These are phyloP conservation scores for Domatiomyces globalis DNA, from an alignment of 2,329 filamentous ascomycete genomes.

Conservation along the genomic window DNA sequence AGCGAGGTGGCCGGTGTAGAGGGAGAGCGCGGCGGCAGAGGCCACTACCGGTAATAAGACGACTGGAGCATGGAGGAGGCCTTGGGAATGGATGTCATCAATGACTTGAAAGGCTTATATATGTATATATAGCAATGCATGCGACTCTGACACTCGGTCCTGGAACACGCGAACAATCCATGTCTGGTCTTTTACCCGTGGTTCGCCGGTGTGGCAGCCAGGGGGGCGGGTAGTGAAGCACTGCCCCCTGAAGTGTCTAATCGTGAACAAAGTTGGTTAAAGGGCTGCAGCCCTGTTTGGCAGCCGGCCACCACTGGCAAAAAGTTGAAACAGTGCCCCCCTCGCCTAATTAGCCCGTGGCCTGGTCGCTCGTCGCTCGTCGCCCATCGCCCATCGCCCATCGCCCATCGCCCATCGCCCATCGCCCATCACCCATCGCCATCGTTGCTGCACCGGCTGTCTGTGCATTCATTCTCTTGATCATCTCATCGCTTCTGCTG, in stretches of 20 bases:
- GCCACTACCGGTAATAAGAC: too few relatives aligned
- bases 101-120: neutral
- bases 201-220: neutral
- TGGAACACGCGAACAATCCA: neutral
- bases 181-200: neutral
- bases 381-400: too few relatives aligned
- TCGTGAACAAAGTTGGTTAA: neutral
- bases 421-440: too few relatives aligned
- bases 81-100: neutral
- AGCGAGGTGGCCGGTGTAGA: too few relatives aligned
- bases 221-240: neutral
- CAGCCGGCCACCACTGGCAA: neutral
- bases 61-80: too few relatives aligned
- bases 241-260: neutral
- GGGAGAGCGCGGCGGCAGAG: too few relatives aligned
- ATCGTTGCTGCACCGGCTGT: neutral
- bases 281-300: neutral
- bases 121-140: neutral
- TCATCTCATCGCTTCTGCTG: neutral
- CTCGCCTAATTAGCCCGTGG: neutral
- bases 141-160: neutral
- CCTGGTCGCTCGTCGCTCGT: neutral
- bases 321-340: neutral
- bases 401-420: neutral
- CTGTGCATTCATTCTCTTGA: neutral